These are phyloP conservation scores for Fusarium floridanum DNA, from an alignment of 2,329 filamentous ascomycete genomes.

Conservation along the genomic window DNA sequence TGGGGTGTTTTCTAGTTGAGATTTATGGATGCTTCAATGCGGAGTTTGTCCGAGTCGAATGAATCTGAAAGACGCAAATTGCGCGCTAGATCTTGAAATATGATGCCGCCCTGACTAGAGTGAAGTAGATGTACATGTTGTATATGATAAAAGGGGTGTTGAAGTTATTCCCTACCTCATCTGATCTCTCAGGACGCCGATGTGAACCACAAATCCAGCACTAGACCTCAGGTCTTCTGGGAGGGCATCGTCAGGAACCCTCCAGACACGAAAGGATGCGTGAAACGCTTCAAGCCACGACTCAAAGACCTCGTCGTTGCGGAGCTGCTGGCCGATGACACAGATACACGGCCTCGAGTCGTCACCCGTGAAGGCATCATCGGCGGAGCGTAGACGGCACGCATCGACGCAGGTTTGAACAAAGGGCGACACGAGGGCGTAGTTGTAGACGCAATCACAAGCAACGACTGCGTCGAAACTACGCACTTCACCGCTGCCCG, in stretches of 20 bases:
- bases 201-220: conserved; percentile 85
- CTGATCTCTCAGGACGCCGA: conserved; percentile 71
- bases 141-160: not conserved
- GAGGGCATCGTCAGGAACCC: conserved; percentile 75
- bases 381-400: conserved; percentile 68
- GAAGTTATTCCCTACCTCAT: not conserved
- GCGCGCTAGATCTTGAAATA: not conserved
- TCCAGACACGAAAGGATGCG: conserved; percentile 78
- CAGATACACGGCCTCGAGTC: conserved; percentile 71
- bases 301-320: conserved; percentile 87
- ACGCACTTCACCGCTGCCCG: conserved; percentile 49
- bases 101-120: not conserved
- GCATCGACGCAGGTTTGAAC: conserved; percentile 84
- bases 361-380: conserved; percentile 26
- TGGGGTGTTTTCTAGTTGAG: conserved; percentile 28
- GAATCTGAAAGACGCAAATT: conserved; percentile 21
- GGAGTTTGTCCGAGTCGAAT: conserved; percentile 19
- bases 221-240: conserved; percentile 69
- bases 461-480: conserved; percentile 82
- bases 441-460: conserved; percentile 97
- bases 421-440: conserved; percentile 83
- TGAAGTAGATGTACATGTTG: not conserved
- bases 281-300: conserved; percentile 80
- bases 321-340: conserved; percentile 89
- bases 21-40: conserved; percentile 21